Evolutionary conservation across 2,329 filamentous ascomycete genomes (phyloP).

Genomic region (Phoma sp.): DNA sequence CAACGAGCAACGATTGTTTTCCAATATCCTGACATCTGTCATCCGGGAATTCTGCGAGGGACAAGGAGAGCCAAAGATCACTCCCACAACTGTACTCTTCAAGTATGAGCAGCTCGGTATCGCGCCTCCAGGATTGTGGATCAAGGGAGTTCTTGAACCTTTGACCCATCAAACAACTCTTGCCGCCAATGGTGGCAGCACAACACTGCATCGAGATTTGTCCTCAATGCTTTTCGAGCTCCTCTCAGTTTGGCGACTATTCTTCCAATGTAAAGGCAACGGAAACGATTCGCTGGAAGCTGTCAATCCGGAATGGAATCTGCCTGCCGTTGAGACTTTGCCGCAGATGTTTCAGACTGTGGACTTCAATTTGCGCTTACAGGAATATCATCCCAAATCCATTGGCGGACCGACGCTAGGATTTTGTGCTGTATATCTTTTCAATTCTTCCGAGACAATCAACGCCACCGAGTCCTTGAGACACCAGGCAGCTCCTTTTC

Average conservation of each 20-base stretch:
- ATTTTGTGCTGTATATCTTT: constrained; percentile 42
- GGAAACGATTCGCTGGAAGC: constrained; percentile 23
- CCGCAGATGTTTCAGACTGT: constrained; percentile 7
- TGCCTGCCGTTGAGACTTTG: constrained; percentile 24
- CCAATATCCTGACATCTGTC: constrained; percentile 23
- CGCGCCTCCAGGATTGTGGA: constrained; percentile 31
- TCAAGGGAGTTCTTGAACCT: constrained; percentile 20
- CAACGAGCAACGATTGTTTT: constrained; percentile 31
- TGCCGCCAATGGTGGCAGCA: constrained; percentile 15
- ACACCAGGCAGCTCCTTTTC: constrained; percentile 37
- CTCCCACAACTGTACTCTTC: constrained; percentile 36
- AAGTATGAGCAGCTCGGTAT: constrained; percentile 41
- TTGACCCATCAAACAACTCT: constrained; percentile 35
- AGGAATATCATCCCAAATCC: constrained; percentile 32
- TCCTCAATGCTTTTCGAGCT: constrained; percentile 36
- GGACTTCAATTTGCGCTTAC: constrained; percentile 34
- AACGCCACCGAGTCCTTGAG: constrained; percentile 21
- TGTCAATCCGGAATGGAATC: constrained; percentile 33
- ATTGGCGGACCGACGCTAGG: constrained; percentile 22
- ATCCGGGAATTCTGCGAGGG: constrained; percentile 26
- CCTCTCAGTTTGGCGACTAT: constrained; percentile 41
- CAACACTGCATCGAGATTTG: constrained; percentile 17
- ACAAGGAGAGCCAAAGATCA: constrained; percentile 9
- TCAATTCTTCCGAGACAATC: constrained; percentile 35
- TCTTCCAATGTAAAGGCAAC: constrained; percentile 40